Conservation (phyloP, 2,329 filamentous ascomycete species). For the Pyrenophora tritici-repentis region DNA sequence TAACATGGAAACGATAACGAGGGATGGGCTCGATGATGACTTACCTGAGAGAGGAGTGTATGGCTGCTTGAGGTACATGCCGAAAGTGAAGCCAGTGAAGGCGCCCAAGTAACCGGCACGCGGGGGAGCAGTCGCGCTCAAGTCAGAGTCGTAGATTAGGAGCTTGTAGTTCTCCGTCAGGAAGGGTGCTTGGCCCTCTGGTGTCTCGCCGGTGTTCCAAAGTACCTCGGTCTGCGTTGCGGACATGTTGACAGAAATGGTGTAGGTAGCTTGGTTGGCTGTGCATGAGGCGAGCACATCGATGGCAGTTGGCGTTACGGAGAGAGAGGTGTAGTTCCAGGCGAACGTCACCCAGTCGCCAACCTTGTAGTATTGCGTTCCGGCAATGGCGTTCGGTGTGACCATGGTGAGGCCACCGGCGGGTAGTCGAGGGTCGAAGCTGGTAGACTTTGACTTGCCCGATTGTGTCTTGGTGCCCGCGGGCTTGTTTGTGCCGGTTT, state of each 20-base stretch:
- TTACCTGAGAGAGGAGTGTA: constrained; percentile 58
- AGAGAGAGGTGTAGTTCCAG: constrained; percentile 72
- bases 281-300: constrained; percentile 67
- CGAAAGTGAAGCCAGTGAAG: constrained; percentile 61
- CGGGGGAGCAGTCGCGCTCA: constrained; percentile 57
- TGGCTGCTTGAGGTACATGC: constrained; percentile 64
- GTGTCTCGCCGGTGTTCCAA: constrained; percentile 62
- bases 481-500: constrained; percentile 25
- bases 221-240: constrained; percentile 58
- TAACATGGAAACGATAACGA: background rate
- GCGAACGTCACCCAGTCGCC: constrained; percentile 66
- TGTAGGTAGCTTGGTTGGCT: constrained; percentile 64
- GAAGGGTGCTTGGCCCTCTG: constrained; percentile 50
- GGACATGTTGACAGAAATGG: constrained; percentile 63
- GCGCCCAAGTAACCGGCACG: constrained; percentile 61
- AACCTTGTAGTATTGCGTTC: constrained; percentile 67
- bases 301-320: constrained; percentile 61
- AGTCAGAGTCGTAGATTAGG: constrained; percentile 63
- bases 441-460: constrained; percentile 33
- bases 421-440: constrained; percentile 58
- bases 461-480: constrained; percentile 24
- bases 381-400: constrained; percentile 57
- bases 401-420: constrained; percentile 67
- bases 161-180: constrained; percentile 67
- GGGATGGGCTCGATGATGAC: constrained; percentile 16